Conservation (phyloP, 2,329 filamentous ascomycete species). For the Beauveria varroae region DNA sequence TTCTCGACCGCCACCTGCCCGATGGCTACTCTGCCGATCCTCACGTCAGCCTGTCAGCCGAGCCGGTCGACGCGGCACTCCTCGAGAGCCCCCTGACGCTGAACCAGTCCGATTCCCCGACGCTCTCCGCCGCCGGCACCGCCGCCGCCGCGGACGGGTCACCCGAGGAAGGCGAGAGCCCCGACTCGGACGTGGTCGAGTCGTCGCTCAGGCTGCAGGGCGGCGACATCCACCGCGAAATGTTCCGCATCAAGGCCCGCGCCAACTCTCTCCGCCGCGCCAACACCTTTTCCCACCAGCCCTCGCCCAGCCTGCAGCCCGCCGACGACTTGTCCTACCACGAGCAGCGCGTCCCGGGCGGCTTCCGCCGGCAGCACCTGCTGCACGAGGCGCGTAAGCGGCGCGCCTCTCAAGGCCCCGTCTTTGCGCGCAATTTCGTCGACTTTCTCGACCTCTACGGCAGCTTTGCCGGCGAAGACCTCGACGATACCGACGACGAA, state of each 20-base stretch:
- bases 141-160: constrained; percentile 12
- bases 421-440: constrained; percentile 63
- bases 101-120: constrained; percentile 7
- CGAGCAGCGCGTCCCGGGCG: constrained; percentile 37
- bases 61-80: constrained; percentile 14
- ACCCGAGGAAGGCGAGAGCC: constrained; percentile 19
- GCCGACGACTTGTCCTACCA: constrained; percentile 25
- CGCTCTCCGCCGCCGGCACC: constrained; percentile 10
- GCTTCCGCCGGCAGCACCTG: constrained; percentile 39
- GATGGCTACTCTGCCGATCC: constrained; percentile 33
- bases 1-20: constrained; percentile 30
- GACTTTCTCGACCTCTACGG: constrained; percentile 72
- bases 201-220: constrained; percentile 67
- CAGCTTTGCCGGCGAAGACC: constrained; percentile 67
- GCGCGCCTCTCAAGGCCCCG: constrained; percentile 22
- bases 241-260: constrained; percentile 65
- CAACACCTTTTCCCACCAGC: constrained; percentile 57
- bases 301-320: constrained; percentile 23
- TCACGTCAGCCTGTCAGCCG: constrained; percentile 25
- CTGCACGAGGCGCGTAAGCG: constrained; percentile 32
- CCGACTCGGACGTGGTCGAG: constrained; percentile 32
- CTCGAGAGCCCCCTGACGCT: constrained; percentile 11
- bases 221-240: constrained; percentile 70
- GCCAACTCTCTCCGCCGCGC: constrained; percentile 45
- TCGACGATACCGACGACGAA: constrained; percentile 42